phyloP scores from a whole-genome alignment of 1,284 basidiomycete genomes.

The Pseudozyma tsukubaensis region DNA sequence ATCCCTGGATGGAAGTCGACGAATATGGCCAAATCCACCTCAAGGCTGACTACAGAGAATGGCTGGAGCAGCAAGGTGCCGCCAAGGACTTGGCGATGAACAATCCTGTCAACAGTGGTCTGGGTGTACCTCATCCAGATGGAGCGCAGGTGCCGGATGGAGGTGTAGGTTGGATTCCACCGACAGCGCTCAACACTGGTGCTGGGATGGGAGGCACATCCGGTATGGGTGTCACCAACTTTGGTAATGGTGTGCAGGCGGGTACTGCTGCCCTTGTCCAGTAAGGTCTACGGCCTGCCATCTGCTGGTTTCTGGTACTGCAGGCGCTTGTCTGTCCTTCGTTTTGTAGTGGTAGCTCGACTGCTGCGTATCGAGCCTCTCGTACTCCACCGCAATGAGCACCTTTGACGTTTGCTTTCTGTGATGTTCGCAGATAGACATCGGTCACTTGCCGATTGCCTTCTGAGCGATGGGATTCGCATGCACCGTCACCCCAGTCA shows the following conservation, averaged over 20 bases:
- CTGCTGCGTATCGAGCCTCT: not conserved
- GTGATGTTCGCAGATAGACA: too few species aligned
- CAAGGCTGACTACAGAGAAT: slow-evolving; percentile 23
- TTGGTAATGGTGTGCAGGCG: slow-evolving; percentile 33
- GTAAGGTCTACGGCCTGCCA: too few species aligned
- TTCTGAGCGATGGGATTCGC: slow-evolving; percentile 89
- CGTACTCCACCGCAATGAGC: too few species aligned
- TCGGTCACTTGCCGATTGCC: slow-evolving; percentile 35
- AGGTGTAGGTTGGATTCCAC: slow-evolving; percentile 23
- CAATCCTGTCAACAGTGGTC: not conserved
- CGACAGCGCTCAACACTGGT: slow-evolving; percentile 15
- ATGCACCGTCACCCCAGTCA: slow-evolving; percentile 88
- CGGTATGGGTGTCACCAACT: slow-evolving; percentile 5
- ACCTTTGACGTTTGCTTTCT: too few species aligned
- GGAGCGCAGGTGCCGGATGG: slow-evolving; percentile 15
- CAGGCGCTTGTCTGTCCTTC: too few species aligned
- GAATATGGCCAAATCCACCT: slow-evolving; percentile 26
- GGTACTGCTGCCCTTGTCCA: slow-evolving; percentile 29
- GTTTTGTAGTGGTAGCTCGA: not conserved
- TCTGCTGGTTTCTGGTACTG: too few species aligned
- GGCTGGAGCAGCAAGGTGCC: slow-evolving; percentile 26
- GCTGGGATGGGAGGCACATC: slow-evolving; percentile 3
- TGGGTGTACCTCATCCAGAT: not conserved
- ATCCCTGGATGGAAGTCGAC: slow-evolving; percentile 36
- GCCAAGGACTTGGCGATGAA: not conserved